A percentile compares a stretch with the other conserved stretches of the same genome.
These are phyloP conservation scores for Dendrobium nobile DNA, from an alignment of 106 monocot species.

Conservation along the genomic window DNA sequence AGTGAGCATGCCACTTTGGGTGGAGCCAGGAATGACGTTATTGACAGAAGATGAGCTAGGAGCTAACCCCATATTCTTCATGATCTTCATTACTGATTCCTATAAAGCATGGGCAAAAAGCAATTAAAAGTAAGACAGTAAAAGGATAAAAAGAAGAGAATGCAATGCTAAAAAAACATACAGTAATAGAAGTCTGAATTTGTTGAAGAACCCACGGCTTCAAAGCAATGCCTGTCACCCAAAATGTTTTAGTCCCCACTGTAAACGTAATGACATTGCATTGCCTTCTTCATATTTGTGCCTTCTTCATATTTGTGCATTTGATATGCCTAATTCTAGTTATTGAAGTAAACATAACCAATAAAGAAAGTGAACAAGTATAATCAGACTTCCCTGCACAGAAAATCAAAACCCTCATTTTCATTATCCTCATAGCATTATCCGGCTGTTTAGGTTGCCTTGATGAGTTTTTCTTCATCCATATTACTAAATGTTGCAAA, in stretches of 20 bases:
- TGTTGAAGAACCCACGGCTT: conserved; percentile 48
- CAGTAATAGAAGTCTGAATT: conserved; percentile 39
- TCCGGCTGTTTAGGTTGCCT: background rate
- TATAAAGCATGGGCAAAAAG: conserved; percentile 15
- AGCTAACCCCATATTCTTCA: conserved; percentile 27
- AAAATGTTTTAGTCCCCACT: background rate
- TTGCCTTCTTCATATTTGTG: background rate
- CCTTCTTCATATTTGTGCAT: background rate
- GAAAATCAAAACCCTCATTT: background rate
- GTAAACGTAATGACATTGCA: background rate
- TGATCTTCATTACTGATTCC: conserved; percentile 47
- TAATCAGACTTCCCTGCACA: background rate
- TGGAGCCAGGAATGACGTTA: conserved; percentile 20
- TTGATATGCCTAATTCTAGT: background rate
- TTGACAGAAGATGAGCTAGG: conserved; percentile 28
- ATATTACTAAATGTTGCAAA: background rate
- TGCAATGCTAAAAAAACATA: conserved; percentile 9
- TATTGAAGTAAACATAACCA: background rate
- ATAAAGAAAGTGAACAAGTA: background rate
- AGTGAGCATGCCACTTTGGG: conserved; percentile 16
- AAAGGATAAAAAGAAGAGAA: background rate
- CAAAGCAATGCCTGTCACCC: conserved; percentile 46
- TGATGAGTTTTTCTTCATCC: background rate
- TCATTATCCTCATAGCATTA: background rate
- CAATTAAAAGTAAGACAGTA: conserved; percentile 7